Evolutionary conservation across 352 stramenopile species (phyloP).

Genomic region (Phytophthora hibernalis): DNA sequence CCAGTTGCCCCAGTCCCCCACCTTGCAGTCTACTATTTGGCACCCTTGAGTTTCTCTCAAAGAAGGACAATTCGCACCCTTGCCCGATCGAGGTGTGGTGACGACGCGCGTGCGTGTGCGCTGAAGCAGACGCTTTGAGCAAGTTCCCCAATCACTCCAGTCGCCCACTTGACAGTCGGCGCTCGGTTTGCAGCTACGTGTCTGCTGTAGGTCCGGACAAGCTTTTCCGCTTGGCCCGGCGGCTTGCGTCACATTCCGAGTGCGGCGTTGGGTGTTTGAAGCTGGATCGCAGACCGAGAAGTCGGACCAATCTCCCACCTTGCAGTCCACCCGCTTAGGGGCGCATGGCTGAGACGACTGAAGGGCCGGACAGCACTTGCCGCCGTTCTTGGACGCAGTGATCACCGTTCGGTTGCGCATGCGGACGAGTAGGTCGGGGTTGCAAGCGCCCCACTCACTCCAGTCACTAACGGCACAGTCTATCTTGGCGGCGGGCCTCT

Average conservation of each 20-base stretch:
- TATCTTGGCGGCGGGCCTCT: conserved; percentile 49
- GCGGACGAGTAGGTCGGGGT: conserved; percentile 26
- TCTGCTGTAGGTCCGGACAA: conserved; percentile 49
- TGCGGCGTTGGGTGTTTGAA: conserved; percentile 59
- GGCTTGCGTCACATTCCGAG: conserved; percentile 41
- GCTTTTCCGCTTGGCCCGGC: conserved; percentile 45
- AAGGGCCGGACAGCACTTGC: conserved; percentile 46
- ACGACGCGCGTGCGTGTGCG: conserved; percentile 51
- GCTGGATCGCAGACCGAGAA: conserved; percentile 51
- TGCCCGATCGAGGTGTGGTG: conserved; percentile 34
- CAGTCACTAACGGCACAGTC: conserved; percentile 52
- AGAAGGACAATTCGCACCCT: conserved; percentile 44
- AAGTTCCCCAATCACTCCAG: conserved; percentile 51
- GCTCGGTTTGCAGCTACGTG: conserved; percentile 42
- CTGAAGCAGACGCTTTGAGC: conserved; percentile 40
- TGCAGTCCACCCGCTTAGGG: conserved; percentile 54
- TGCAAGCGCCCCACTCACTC: conserved; percentile 45
- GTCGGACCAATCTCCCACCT: conserved; percentile 55
- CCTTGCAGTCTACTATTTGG: conserved; percentile 52
- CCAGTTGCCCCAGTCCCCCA: conserved; percentile 54
- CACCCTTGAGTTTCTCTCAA: conserved; percentile 50
- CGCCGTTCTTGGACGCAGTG: conserved; percentile 35
- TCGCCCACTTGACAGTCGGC: conserved; percentile 71
- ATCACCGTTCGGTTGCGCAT: conserved; percentile 44
- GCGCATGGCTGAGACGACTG: conserved; percentile 42